These are phyloP conservation scores for Acacia melanoxylon DNA, from an alignment of 306 rosid genomes.

Conservation along the genomic window DNA sequence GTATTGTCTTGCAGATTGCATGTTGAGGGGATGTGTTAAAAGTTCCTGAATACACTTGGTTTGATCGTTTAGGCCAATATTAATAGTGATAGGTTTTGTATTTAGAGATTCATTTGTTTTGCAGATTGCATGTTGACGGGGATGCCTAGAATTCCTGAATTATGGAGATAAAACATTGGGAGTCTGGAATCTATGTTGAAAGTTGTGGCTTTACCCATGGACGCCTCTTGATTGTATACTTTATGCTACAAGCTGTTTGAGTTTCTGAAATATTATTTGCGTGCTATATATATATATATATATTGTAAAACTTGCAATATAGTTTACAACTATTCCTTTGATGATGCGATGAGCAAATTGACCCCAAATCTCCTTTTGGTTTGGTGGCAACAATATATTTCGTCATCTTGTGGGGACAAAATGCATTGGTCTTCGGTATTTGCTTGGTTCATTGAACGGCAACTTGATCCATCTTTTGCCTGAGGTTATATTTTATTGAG, in stretches of 20 bases:
- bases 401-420: not conserved
- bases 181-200: conserved; percentile 9
- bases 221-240: not conserved
- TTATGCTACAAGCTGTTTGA: not conserved
- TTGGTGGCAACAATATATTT: not conserved
- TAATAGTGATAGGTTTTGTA: not conserved
- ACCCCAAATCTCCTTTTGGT: not conserved
- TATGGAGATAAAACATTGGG: conserved; percentile 1
- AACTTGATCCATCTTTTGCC: not conserved
- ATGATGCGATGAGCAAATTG: not conserved
- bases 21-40: not conserved
- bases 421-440: not conserved
- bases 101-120: not conserved
- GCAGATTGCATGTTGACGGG: not conserved
- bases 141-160: conserved; percentile 6
- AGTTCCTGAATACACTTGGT: not conserved
- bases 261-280: not conserved
- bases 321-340: not conserved
- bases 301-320: not conserved
- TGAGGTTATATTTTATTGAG: not conserved
- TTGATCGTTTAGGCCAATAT: not conserved
- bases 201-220: not conserved
- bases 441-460: not conserved
- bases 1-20: not conserved
- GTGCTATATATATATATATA: not conserved